Base-by-base conservation (phyloP, 139 green algal genomes). In the Astrephomene gubernaculifera region DNA sequence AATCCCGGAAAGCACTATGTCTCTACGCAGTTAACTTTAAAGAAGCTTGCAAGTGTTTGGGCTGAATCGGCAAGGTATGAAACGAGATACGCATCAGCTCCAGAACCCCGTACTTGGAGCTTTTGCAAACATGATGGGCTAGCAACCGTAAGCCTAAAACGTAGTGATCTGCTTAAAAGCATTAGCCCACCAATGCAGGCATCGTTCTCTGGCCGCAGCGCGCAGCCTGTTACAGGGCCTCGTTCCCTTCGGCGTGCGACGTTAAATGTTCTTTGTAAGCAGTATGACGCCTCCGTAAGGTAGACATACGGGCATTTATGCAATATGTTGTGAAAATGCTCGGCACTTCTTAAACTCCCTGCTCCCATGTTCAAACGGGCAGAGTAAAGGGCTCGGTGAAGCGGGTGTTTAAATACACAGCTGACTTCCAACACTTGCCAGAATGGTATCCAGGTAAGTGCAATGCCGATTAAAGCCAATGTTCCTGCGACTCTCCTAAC, bases 381-480 rank as follows among this genome's bases (percentile, higher is more conserved):
- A 86, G 79, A 12, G 79, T 86, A 25, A 75, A 74, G 33, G 79
- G 79, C 21, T 21, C 12, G 1, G 36, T 61, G 1, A 52, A 45
- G 35, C 31, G 45, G 60, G 79, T 86, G 9, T 86, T 86, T 12
- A 86, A 76, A 14, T 86, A 86, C 49, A 65, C 45, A 1, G 79
- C n/a, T 1, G 79, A 86, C 49, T 86, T 86, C 17, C 24, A 72
- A 31, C 64, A 79, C 44, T 21, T 78, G 12, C 45, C 79, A 1
- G 65, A 68, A 33, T 86, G 79, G 79, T 86, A 86, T 21, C 79
- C 78, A 38, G 41, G 78, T 84, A 52, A 64, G 60, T 41, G 65
- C 19, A 4, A 41, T 14, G 49, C 63, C 10, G 14, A 29, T 10
- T n/a, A 10, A n/a, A 7, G 21, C 14, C n/a, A n/a, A n/a, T n/a